Conservation (phyloP, 495 filamentous ascomycete species). For the Friedmanniomyces endolithicus region DNA sequence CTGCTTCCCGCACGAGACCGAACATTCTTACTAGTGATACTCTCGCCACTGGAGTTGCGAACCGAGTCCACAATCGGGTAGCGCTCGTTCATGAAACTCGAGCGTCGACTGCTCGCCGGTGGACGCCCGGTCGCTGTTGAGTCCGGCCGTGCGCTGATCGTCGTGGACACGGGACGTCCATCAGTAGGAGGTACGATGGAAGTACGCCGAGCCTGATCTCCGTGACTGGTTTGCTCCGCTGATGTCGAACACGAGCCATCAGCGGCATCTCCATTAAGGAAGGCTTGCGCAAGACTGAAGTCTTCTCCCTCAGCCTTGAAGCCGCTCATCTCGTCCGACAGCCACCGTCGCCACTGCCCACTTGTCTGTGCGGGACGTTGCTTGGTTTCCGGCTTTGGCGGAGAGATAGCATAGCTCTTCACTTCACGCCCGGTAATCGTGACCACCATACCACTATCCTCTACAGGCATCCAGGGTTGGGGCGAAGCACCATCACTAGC, state of each 20-base stretch:
- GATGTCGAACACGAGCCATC: neutral
- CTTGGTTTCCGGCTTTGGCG: conserved; percentile 6
- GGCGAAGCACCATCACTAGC: conserved; percentile 24
- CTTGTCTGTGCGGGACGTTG: conserved; percentile 19
- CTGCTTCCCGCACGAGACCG: neutral
- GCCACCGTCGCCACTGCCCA: conserved; percentile 28
- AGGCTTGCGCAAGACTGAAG: conserved; percentile 6
- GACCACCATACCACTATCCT: conserved; percentile 19
- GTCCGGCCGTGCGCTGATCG: neutral
- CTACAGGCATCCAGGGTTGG: conserved; percentile 17
- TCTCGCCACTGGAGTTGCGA: conserved; percentile 16
- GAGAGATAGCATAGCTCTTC: conserved; percentile 25
- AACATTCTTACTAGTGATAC: neutral
- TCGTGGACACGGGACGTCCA: neutral
- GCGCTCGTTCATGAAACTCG: conserved; percentile 28
- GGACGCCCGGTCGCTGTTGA: neutral
- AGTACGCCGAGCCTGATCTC: neutral
- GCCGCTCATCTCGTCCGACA: conserved; percentile 24
- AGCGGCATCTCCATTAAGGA: neutral
- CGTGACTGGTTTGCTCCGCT: conserved; percentile 10
- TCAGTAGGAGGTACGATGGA: neutral
- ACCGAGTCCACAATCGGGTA: conserved; percentile 24
- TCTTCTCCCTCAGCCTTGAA: conserved; percentile 16
- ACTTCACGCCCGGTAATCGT: conserved; percentile 26
- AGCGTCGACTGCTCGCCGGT: conserved; percentile 6